A percentile compares a stretch with the other conserved stretches of the same genome.
These are phyloP conservation scores for Fusarium sp. DNA, from an alignment of 2,329 filamentous ascomycete genomes.

Conservation along the genomic window DNA sequence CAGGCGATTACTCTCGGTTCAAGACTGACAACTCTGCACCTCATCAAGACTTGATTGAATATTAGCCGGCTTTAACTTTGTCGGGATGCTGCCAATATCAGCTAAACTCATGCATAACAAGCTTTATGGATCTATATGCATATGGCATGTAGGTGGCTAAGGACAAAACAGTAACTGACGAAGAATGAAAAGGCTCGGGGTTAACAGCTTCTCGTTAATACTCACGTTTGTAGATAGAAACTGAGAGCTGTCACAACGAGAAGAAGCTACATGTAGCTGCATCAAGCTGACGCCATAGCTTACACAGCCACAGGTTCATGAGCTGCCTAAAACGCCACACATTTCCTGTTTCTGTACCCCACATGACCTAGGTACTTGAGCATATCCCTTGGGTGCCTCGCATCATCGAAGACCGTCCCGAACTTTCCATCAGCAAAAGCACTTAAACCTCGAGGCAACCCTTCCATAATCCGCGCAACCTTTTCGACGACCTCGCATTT, in stretches of 20 bases:
- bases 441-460: conserved; percentile 18
- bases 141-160: no score
- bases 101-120: not conserved
- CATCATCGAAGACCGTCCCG: conserved; percentile 42
- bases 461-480: not conserved
- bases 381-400: conserved; percentile 25
- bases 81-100: not conserved
- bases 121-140: no score
- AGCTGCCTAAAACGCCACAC: conserved; percentile 43
- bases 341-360: conserved; percentile 18
- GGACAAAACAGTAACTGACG: no score
- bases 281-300: conserved; percentile 37
- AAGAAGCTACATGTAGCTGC: not conserved
- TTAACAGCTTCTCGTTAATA: no score
- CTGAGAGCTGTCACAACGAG: not conserved
- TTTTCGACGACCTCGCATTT: not conserved
- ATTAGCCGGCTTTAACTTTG: not conserved
- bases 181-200: not conserved
- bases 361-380: conserved; percentile 44
- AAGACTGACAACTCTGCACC: not conserved
- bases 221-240: not conserved
- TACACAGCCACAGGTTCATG: conserved; percentile 31
- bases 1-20: not conserved
- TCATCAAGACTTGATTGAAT: no score
- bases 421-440: conserved; percentile 32